Conservation (phyloP, 2,329 filamentous ascomycete genomes). For the Claviceps digitariae region DNA sequence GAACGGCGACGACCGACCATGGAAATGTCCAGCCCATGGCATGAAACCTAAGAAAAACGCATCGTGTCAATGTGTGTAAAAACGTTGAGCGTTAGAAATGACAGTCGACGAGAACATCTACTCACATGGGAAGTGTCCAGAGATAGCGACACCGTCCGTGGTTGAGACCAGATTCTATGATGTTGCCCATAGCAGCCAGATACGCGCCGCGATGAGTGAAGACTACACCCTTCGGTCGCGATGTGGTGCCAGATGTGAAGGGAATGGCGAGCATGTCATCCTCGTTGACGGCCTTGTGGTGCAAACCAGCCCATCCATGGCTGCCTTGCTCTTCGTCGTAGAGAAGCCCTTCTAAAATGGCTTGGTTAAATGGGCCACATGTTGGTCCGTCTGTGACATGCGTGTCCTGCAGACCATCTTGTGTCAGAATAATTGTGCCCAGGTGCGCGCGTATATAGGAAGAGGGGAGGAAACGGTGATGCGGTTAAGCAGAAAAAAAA, state of each 20-base stretch:
- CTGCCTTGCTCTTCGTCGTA: slow-evolving; percentile 53
- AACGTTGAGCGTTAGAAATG: no score
- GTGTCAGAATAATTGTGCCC: background rate
- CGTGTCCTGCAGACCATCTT: slow-evolving; percentile 44
- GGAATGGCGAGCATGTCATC: slow-evolving; percentile 74
- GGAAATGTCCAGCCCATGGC: slow-evolving; percentile 75
- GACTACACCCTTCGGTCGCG: slow-evolving; percentile 80
- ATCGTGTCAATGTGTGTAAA: background rate
- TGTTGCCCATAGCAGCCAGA: slow-evolving; percentile 68
- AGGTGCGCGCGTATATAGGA: background rate
- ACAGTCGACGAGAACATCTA: background rate
- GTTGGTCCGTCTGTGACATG: slow-evolving; percentile 62
- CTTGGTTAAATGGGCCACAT: slow-evolving; percentile 70
- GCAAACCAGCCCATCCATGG: slow-evolving; percentile 65
- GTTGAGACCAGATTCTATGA: slow-evolving; percentile 81
- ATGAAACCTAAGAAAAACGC: slow-evolving; percentile 37
- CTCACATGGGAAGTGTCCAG: slow-evolving; percentile 83
- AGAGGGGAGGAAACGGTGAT: no score
- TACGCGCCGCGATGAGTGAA: slow-evolving; percentile 85
- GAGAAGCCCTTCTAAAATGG: slow-evolving; percentile 64
- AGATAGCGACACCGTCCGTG: slow-evolving; percentile 64
- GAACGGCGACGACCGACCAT: slow-evolving; percentile 82
- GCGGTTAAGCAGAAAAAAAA: no score
- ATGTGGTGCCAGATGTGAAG: slow-evolving; percentile 90
- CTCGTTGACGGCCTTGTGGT: slow-evolving; percentile 58